phyloP scores from a whole-genome alignment of 306 rosid genomes.

The Boehmeria nivea region DNA sequence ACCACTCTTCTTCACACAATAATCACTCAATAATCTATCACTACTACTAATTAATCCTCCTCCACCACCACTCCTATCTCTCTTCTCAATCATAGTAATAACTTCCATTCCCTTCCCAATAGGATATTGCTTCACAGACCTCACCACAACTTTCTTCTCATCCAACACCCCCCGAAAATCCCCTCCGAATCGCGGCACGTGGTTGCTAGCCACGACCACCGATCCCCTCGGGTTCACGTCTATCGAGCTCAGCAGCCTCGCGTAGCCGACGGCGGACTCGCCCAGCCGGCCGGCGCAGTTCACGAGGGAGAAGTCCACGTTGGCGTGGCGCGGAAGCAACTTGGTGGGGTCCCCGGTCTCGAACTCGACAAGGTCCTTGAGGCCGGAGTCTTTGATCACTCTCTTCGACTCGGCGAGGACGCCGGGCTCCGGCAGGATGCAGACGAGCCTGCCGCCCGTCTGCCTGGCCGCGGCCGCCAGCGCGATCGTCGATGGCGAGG shows the following conservation, averaged over 20 bases:
- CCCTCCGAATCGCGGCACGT: slow-evolving; percentile 25
- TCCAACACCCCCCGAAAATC: slow-evolving; percentile 27
- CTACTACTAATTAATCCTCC: neutral
- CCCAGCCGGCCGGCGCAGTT: slow-evolving; percentile 36
- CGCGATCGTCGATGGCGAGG: slow-evolving; percentile 57
- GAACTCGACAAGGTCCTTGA: slow-evolving; percentile 50
- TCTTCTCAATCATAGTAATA: slow-evolving; percentile 26
- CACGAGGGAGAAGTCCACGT: slow-evolving; percentile 57
- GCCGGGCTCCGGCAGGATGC: slow-evolving; percentile 48
- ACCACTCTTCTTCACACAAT: slow-evolving; percentile 10
- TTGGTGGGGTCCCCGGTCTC: slow-evolving; percentile 48
- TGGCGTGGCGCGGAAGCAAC: slow-evolving; percentile 35
- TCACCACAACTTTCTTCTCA: slow-evolving; percentile 30
- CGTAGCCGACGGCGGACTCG: slow-evolving; percentile 27
- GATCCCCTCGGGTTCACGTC: slow-evolving; percentile 49
- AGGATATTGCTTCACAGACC: slow-evolving; percentile 41
- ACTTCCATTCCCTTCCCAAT: slow-evolving; percentile 57
- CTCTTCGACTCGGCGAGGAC: slow-evolving; percentile 40
- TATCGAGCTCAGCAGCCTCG: slow-evolving; percentile 35
- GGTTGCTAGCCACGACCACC: slow-evolving; percentile 50
- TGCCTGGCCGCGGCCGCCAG: slow-evolving; percentile 55
- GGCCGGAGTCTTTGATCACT: slow-evolving; percentile 40
- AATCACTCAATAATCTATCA: neutral
- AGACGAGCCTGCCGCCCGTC: slow-evolving; percentile 54
- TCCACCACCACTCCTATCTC: slow-evolving; percentile 11